Base-by-base conservation (phyloP, 345 rosid genomes). In the Euphorbia peplus region DNA sequence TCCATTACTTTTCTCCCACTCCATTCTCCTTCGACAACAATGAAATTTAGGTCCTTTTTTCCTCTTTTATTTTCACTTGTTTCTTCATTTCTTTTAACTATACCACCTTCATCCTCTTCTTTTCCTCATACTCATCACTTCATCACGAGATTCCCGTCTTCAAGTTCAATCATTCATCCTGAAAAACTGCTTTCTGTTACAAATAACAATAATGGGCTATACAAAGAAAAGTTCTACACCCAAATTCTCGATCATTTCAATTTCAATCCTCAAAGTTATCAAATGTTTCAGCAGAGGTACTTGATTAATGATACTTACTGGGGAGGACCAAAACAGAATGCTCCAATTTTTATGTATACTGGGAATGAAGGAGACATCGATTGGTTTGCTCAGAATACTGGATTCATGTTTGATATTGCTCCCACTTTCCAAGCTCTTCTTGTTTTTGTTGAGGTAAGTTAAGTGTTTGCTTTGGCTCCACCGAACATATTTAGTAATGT, bases 351-450 rank as follows among this genome's bases (percentile, higher is more conserved):
- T 53, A 78, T 87, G 26, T 87, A 87, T 73, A 82, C 85, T 0
- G 88, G 89, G 28, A 87, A 85, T 39, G 89, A 85, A 83, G 89
- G 88, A 9, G 78, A 77, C 2, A 83, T 87, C 35, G 89, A 87
- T 47, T 85, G 89, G 89, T 85, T 85, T 48, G 78, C 89, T 0
- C 83, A 83, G 15, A 87, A 85, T 68, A 83, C 85, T 0, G 88
- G 92, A 2, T 85, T 87, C 72, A 74, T 87, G 85, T 79, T 68
- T 51, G 88, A 85, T 15, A 64, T n/a, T 16, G 89, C 89, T 0
- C 88, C 88, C 0, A 46, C 24, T 5, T 85, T 87, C 78, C 63
- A 82, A 15, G 89, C 92, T 64, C 89, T 83, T 73, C 76, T 83
- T 18, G 84, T 87, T 50, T 85, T 85, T 72, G 74, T 87, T 4